These are phyloP conservation scores for Talaromyces stipitatus DNA, from an alignment of 495 filamentous ascomycete species.

Conservation along the genomic window DNA sequence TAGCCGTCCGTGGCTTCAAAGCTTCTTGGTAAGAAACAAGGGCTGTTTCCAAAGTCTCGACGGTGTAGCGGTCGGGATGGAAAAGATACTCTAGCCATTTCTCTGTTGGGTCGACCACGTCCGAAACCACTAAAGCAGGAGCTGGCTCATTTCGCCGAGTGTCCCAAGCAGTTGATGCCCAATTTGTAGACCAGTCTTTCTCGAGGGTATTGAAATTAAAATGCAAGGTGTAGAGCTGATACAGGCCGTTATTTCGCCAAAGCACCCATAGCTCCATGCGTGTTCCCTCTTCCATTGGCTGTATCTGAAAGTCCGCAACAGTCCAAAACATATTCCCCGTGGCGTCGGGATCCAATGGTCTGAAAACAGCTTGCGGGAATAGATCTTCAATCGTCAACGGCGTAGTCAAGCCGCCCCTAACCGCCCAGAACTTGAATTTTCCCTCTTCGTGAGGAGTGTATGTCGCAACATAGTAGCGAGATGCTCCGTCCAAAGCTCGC, in stretches of 20 bases:
- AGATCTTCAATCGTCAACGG: conserved; percentile 62
- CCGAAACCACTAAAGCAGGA: conserved; percentile 48
- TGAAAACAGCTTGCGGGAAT: conserved; percentile 51
- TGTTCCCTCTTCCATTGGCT: conserved; percentile 39
- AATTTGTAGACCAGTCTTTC: conserved; percentile 57
- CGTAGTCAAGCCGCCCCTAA: conserved; percentile 54
- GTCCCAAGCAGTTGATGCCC: conserved; percentile 65
- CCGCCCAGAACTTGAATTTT: conserved; percentile 93
- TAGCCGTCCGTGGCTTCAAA: conserved; percentile 30
- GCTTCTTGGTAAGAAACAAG: conserved; percentile 65
- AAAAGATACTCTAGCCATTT: conserved; percentile 59
- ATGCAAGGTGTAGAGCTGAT: conserved; percentile 62
- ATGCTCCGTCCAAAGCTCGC: conserved; percentile 43
- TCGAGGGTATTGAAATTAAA: conserved; percentile 44
- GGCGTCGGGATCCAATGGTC: conserved; percentile 58
- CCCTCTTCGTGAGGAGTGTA: conserved; percentile 82
- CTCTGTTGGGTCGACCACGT: conserved; percentile 49
- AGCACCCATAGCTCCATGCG: conserved; percentile 72
- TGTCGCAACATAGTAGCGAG: conserved; percentile 67
- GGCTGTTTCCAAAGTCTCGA: conserved; percentile 73
- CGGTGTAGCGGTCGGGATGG: conserved; percentile 69
- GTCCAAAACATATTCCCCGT: conserved; percentile 79
- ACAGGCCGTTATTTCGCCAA: conserved; percentile 76
- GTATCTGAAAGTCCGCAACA: conserved; percentile 73
- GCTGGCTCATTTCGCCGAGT: conserved; percentile 44